phyloP scores from a whole-genome alignment of 345 rosid genomes.

The Reutealis trisperma region DNA sequence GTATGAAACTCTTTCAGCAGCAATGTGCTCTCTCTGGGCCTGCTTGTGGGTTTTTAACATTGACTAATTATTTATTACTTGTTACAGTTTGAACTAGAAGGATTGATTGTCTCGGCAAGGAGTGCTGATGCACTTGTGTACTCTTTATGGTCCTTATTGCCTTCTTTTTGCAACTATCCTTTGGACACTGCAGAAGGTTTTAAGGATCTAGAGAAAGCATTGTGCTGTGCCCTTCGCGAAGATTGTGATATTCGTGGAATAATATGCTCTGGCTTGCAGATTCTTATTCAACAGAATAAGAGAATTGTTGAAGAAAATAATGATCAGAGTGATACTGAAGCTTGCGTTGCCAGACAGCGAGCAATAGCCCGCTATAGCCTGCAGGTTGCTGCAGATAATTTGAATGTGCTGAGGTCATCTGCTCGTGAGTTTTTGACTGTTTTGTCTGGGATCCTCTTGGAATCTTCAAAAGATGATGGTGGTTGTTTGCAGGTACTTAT shows the following conservation, averaged over 20 bases:
- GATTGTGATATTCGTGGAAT: slow-evolving; percentile 65
- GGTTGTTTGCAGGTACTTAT: slow-evolving; percentile 81
- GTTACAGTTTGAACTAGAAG: slow-evolving; percentile 77
- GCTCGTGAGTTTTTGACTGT: slow-evolving; percentile 65
- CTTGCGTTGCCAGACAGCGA: slow-evolving; percentile 47
- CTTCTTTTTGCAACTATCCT: slow-evolving; percentile 90
- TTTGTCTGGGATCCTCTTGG: slow-evolving; percentile 61
- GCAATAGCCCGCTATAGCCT: slow-evolving; percentile 53
- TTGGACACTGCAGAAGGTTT: slow-evolving; percentile 74
- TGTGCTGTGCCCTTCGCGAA: slow-evolving; percentile 58
- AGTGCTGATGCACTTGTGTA: slow-evolving; percentile 67
- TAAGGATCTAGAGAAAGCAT: slow-evolving; percentile 51
- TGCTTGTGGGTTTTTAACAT: slow-evolving; percentile 9
- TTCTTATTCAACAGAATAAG: slow-evolving; percentile 72
- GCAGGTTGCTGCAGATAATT: slow-evolving; percentile 57
- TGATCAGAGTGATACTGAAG: slow-evolving; percentile 36
- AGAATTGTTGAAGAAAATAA: slow-evolving; percentile 46
- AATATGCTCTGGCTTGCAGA: slow-evolving; percentile 73
- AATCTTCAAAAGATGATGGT: slow-evolving; percentile 78
- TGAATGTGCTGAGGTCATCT: slow-evolving; percentile 54
- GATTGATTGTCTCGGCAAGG: slow-evolving; percentile 59
- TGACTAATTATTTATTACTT: slow-evolving; percentile 24
- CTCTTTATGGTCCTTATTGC: slow-evolving; percentile 88
- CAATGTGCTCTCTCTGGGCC: background rate
- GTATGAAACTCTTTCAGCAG: slow-evolving; percentile 26